These are phyloP conservation scores for Apiospora malaysiana DNA, from an alignment of 2,329 filamentous ascomycete species.

Conservation along the genomic window DNA sequence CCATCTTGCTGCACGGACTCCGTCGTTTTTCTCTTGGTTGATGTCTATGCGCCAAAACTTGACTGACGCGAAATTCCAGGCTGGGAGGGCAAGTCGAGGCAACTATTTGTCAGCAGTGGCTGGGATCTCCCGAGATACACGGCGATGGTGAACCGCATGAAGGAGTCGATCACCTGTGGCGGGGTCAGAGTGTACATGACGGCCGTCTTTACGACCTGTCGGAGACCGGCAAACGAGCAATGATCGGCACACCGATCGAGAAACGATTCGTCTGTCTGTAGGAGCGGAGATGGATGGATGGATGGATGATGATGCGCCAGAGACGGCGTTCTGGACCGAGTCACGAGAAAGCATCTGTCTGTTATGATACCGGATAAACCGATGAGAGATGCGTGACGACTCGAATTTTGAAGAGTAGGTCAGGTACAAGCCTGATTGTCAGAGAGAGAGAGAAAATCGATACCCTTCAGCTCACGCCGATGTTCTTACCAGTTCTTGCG, in stretches of 20 bases:
- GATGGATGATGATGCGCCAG: neutral
- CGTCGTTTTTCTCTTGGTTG: neutral
- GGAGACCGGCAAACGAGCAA: conserved; percentile 1
- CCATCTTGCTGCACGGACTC: neutral
- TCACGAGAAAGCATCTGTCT: neutral
- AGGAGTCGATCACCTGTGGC: neutral
- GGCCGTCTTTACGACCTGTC: conserved; percentile 11
- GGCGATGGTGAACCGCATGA: neutral
- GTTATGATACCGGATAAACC: neutral
- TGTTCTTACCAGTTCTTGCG: neutral
- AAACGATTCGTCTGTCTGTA: neutral
- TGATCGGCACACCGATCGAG: neutral
- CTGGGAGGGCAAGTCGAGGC: conserved; percentile 15
- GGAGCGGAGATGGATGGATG: too few relatives aligned
- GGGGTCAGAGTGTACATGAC: conserved; percentile 7
- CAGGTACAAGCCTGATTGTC: neutral
- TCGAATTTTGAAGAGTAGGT: neutral
- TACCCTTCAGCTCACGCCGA: neutral
- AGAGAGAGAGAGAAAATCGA: neutral
- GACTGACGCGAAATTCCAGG: neutral
- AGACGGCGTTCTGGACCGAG: neutral
- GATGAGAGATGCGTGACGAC: neutral
- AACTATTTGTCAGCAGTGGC: conserved; percentile 14
- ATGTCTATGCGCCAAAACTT: neutral
- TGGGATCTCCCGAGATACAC: conserved; percentile 8